Percentiles rank a stretch among this genome's conserved stretches.
phyloP scores from a whole-genome alignment of 805 yeast genomes.

The Monosporozyma unispora region DNA sequence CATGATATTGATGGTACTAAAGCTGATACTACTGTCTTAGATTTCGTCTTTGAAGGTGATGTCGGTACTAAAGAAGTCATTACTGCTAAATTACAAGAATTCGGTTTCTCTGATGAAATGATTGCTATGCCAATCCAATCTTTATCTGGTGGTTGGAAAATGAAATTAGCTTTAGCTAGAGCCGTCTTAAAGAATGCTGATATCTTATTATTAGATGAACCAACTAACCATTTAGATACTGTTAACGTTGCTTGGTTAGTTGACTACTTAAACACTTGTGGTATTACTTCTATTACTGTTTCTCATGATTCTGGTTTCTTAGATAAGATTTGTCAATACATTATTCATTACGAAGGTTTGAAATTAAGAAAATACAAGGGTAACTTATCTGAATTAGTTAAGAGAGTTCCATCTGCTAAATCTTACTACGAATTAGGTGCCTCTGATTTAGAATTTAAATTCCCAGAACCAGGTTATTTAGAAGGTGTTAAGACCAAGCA shows the following conservation, averaged over 20 bases:
- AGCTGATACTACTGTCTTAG: slow-evolving; percentile 90
- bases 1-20: slow-evolving; percentile 98
- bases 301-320: slow-evolving; percentile 99
- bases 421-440: slow-evolving; percentile 98
- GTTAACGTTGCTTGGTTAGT: slow-evolving; percentile 99
- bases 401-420: slow-evolving; percentile 97
- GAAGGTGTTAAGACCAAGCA: slow-evolving; percentile 99
- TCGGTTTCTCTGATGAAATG: slow-evolving; percentile 92
- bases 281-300: slow-evolving; percentile 95
- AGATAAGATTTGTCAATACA: slow-evolving; percentile 94
- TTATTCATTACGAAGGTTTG: slow-evolving; percentile 99
- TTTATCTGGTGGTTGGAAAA: slow-evolving; percentile 99
- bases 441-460: slow-evolving; percentile 88
- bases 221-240: slow-evolving; percentile 99
- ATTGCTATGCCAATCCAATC: slow-evolving; percentile 88
- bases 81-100: slow-evolving; percentile 70
- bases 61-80: slow-evolving; percentile 70
- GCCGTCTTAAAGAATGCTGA: slow-evolving; percentile 98
- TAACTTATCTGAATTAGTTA: slow-evolving; percentile 97
- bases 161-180: slow-evolving; percentile 98
- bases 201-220: slow-evolving; percentile 96
- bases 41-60: slow-evolving; percentile 74
- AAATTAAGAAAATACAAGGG: slow-evolving; percentile 99
- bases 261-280: slow-evolving; percentile 97
- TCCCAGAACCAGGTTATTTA: slow-evolving; percentile 99